These are phyloP conservation scores for Panicum virgatum DNA, from an alignment of 202 grass and related monocot species.

Conservation along the genomic window DNA sequence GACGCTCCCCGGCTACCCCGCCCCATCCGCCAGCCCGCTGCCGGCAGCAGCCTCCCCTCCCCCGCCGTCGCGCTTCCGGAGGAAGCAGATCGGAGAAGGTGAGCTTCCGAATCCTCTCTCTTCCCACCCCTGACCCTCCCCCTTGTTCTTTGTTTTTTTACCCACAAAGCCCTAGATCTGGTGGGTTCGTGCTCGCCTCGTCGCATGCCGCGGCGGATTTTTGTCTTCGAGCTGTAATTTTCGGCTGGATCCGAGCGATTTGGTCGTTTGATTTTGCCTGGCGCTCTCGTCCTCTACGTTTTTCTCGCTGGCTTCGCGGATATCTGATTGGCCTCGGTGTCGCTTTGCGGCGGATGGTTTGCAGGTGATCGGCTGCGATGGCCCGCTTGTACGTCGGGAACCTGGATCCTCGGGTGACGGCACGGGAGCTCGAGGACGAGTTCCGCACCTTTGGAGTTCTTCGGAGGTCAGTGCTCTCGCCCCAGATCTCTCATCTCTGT, in stretches of 20 bases:
- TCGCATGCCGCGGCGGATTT: not conserved
- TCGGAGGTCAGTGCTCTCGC: conserved; percentile 58
- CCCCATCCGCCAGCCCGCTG: not conserved
- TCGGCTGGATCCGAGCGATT: not conserved
- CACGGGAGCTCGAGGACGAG: conserved; percentile 90
- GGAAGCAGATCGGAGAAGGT: conserved; percentile 22
- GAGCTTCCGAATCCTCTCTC: not conserved
- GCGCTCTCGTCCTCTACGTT: too few species aligned
- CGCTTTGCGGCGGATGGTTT: not conserved
- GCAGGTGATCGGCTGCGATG: conserved; percentile 46
- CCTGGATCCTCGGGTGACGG: conserved; percentile 66
- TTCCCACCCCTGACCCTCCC: too few species aligned
- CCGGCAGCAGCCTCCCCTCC: not conserved
- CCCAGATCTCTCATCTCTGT: not conserved
- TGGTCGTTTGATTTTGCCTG: not conserved
- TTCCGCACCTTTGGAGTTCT: conserved; percentile 90
- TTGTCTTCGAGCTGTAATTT: not conserved
- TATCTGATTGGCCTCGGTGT: not conserved
- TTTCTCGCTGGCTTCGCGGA: not conserved
- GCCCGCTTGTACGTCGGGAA: conserved; percentile 90
- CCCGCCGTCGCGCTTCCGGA: not conserved
- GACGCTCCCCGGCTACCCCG: too few species aligned
- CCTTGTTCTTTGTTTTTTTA: too few species aligned
- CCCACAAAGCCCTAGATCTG: conserved; percentile 25
- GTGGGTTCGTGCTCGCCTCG: not conserved